These are phyloP conservation scores for Spirogloea muscicola DNA, from an alignment of 139 green algal genomes.

Conservation along the genomic window DNA sequence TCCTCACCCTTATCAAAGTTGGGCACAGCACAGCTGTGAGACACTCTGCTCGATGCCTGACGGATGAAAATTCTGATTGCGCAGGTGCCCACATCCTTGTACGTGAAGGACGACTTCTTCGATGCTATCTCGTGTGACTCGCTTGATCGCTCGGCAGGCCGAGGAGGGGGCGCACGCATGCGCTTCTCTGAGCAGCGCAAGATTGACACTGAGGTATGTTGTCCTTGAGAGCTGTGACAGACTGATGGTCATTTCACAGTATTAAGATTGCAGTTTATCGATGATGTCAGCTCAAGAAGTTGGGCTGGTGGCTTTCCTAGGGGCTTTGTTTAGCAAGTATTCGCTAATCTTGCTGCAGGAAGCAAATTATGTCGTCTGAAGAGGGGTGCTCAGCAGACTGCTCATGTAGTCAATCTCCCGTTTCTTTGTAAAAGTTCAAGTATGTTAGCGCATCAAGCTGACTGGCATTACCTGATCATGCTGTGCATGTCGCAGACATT, in stretches of 20 bases:
- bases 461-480: neutral
- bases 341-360: slow-evolving; percentile 3
- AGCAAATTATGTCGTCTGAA: no score
- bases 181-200: slow-evolving; percentile 19
- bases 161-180: neutral
- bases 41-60: neutral
- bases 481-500: slow-evolving; percentile 14
- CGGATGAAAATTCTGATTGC: neutral
- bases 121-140: slow-evolving; percentile 40
- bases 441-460: neutral
- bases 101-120: slow-evolving; percentile 51
- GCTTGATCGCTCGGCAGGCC: slow-evolving; percentile 4
- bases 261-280: neutral
- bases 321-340: no score
- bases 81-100: neutral
- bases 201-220: slow-evolving; percentile 32
- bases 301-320: no score
- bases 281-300: no score
- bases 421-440: neutral
- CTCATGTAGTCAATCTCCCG: no score
- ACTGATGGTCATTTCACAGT: neutral
- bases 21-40: neutral
- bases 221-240: neutral
- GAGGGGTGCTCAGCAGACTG: no score
- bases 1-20: neutral